Percentiles rank a stretch among this genome's conserved stretches.
Conservation (phyloP, 1,139 yeast genomes). For the Meyerozyma guilliermondii region DNA sequence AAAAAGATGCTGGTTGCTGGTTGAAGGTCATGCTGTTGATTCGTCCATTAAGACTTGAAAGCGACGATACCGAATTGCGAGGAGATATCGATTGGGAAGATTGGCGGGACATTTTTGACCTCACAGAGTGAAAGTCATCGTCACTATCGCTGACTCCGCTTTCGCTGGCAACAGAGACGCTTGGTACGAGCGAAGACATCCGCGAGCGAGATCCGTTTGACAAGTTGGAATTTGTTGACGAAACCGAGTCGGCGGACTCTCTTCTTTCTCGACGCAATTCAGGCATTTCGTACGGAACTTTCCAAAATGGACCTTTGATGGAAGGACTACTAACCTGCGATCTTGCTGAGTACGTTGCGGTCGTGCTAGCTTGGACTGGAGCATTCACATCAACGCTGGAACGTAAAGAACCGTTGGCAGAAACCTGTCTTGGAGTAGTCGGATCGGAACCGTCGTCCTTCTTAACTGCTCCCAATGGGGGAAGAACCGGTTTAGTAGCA, state of each 20-base stretch:
- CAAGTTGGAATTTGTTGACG: conserved; percentile 15
- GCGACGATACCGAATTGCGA: conserved; percentile 39
- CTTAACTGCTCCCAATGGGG: neutral
- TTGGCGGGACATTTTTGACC: conserved; percentile 10
- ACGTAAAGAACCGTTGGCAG: neutral
- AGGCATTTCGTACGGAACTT: conserved; percentile 49
- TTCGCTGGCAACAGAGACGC: conserved; percentile 19
- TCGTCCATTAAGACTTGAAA: conserved; percentile 45
- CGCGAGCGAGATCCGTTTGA: conserved; percentile 27
- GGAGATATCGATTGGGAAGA: conserved; percentile 34
- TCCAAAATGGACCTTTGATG: conserved; percentile 47
- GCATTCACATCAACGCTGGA: neutral
- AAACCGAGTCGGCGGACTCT: conserved; percentile 32
- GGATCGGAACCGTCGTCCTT: neutral
- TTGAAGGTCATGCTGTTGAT: conserved; percentile 13
- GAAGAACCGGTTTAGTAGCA: neutral
- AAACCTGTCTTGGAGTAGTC: neutral
- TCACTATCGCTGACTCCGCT: conserved; percentile 31
- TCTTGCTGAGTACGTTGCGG: conserved; percentile 6
- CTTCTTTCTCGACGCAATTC: conserved; percentile 19
- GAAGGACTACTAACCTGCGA: conserved; percentile 25
- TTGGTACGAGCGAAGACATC: conserved; percentile 26
- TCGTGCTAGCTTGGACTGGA: neutral
- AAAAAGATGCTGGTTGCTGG: conserved; percentile 2
- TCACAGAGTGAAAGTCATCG: conserved; percentile 35